Base-by-base conservation (phyloP, 495 filamentous ascomycete species). In the Podospora comata region DNA sequence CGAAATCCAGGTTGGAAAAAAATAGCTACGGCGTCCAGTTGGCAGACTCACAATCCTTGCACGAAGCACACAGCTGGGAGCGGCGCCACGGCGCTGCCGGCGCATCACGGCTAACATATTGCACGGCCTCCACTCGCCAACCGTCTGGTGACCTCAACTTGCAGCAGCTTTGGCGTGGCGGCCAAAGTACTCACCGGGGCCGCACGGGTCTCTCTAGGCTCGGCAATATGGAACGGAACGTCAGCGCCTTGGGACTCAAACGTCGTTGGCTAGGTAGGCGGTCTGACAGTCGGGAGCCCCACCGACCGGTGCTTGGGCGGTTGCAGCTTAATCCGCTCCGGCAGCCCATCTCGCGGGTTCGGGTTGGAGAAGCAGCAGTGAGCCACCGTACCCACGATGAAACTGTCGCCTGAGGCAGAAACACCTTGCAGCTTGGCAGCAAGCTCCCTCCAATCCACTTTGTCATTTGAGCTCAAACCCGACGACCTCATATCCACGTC, bases 71-170 rank as follows among this genome's bases (percentile, higher is more conserved):
- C 61, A 68, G 62, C 64, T 68, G 70, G 30, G 62, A 44, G 67
- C 63, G 67, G 66, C 60, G 66, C 67, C 64, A 64, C 63, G 67
- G 66, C 63, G 66, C 67, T 66, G 69, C 69, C 66, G 64, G 62
- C 61, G n/a, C 57, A 62, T 65, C 57, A 34, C 44, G 48, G 39
- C 54, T 20, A 48, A 39, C 59, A 61, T 32, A 63, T 48, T 48
- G 39, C 39, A 48, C 13, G 39, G 39, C 30, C 28, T 30, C 58
- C 67, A 59, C 63, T 7, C 67, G 65, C 60, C 57, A 71, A 56
- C 67, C 55, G 65, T 64, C 67, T 54, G 67, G 72, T 74, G 72
- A 74, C 72, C 72, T 74, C 72, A 74, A 60, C 65, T 56, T 66
- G 72, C 72, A 74, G 65, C 70, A 44, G 44, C 53, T 72, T 68